Conservation (phyloP, 139 green algal genomes). For the Diplosphaera chodatii region DNA sequence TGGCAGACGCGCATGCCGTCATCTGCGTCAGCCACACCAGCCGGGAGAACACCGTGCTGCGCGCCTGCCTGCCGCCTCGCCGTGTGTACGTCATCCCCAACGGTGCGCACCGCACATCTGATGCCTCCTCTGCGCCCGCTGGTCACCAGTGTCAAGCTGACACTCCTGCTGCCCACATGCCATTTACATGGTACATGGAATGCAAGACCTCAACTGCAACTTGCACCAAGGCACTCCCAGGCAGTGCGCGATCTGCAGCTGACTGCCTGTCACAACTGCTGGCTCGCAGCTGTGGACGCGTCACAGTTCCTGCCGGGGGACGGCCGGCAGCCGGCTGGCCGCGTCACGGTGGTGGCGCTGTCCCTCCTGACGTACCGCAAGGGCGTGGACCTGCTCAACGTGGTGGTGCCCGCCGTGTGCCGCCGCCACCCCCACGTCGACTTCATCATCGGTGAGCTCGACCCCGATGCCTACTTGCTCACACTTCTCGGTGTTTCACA, state of each 20-base stretch:
- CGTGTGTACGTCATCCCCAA: conserved; percentile 95
- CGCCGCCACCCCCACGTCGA: conserved; percentile 50
- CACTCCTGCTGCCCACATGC: no score
- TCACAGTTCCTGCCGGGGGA: conserved; percentile 60
- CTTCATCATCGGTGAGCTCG: conserved; percentile 56
- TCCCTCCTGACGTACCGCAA: conserved; percentile 91
- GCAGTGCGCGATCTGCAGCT: no score
- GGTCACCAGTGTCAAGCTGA: no score
- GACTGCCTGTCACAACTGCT: no score
- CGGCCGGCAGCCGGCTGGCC: background rate
- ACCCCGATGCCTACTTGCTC: no score
- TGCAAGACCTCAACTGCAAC: no score
- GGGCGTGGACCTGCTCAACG: conserved; percentile 34
- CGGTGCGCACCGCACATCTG: no score
- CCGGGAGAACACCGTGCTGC: conserved; percentile 96
- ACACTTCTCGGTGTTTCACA: no score
- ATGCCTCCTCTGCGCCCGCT: no score
- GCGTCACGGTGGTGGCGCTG: conserved; percentile 70
- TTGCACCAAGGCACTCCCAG: no score
- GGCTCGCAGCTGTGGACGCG: conserved; percentile 75
- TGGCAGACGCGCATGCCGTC: conserved; percentile 63
- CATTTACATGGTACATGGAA: no score
- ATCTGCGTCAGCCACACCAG: conserved; percentile 94
- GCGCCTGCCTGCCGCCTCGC: conserved; percentile 74
- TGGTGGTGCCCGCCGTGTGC: conserved; percentile 40